Conservation (phyloP, 148 eudicot species). For the Dianthus caryophyllus region DNA sequence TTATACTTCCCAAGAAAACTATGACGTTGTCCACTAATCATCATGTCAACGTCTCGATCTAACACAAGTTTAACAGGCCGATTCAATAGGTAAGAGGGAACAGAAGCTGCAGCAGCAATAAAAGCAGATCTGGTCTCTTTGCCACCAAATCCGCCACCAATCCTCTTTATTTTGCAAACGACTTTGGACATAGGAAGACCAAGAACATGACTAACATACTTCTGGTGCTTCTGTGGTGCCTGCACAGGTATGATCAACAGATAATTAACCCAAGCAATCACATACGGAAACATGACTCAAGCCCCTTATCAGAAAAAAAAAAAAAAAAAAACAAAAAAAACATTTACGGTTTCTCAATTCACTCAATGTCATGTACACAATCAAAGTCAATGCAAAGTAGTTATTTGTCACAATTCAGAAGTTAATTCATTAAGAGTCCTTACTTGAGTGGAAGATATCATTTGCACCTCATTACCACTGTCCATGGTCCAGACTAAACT, state of each 20-base stretch:
- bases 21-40: slow-evolving; percentile 92
- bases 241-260: slow-evolving; percentile 23
- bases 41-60: slow-evolving; percentile 95
- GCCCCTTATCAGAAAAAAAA: neutral
- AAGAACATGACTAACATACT: slow-evolving; percentile 86
- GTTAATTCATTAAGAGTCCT: slow-evolving; percentile 15
- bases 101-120: slow-evolving; percentile 78
- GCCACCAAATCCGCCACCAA: slow-evolving; percentile 99
- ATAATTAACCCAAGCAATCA: neutral
- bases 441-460: slow-evolving; percentile 99
- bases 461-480: slow-evolving; percentile 92
- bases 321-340: no score
- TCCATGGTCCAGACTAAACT: slow-evolving; percentile 86
- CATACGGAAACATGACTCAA: neutral
- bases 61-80: slow-evolving; percentile 78
- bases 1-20: slow-evolving; percentile 98
- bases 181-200: slow-evolving; percentile 99
- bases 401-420: neutral
- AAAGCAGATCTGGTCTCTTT: slow-evolving; percentile 94
- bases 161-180: slow-evolving; percentile 86
- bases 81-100: slow-evolving; percentile 78
- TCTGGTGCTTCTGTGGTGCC: slow-evolving; percentile 99
- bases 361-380: neutral
- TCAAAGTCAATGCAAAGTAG: neutral
- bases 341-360: neutral